Base-by-base conservation (phyloP, 768 basidiomycete species). In the Lactarius hatsudake region DNA sequence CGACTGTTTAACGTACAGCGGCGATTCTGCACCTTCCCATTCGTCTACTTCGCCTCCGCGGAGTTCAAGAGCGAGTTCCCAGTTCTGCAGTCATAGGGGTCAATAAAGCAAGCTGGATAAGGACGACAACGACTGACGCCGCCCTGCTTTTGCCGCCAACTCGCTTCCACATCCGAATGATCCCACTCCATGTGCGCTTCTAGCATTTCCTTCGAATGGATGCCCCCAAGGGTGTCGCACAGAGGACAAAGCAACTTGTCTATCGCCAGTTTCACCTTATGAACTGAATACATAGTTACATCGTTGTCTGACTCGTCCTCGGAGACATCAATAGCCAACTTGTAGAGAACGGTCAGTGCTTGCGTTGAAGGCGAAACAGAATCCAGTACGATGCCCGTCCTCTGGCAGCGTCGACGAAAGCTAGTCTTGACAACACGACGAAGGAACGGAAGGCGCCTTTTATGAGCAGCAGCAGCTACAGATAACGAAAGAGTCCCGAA, bases 361-460 rank as follows among this genome's bases (percentile, higher is more conserved):
- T n/a, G 68, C 51, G 10, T 40, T 4, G 71, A 75, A 45, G 62
- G 69, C 66, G 71, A 62, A 56, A 66, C 62, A 45, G 73, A 68
- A 53, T 72, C 61, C 23, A 76, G 76, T 4, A 78, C 76, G 32
- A 87, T 72, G 12, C 77, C 76, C 17, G 76, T 70, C 43, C 61
- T 67, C 34, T 62, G 68, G 72, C 86, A 89, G 26, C 78, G 78
- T 23, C 67, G 45, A n/a, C 63, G 67, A 71, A 89, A 89, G 1
- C 84, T 84, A 3, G 59, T 70, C 17, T 79, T 78, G 20, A 90
- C 71, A 69, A 84, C 85, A 13, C 85, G 83, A 32, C 73, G 76
- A 26, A 87, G 77, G 72, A 89, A 90, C 0, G 88, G 88, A 6
- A 88, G 78, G 60, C 76, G 77, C 4, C 34, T 17, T 45, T 63